Conservation (phyloP, 2,329 filamentous ascomycete species). For the Cordyceps militaris region DNA sequence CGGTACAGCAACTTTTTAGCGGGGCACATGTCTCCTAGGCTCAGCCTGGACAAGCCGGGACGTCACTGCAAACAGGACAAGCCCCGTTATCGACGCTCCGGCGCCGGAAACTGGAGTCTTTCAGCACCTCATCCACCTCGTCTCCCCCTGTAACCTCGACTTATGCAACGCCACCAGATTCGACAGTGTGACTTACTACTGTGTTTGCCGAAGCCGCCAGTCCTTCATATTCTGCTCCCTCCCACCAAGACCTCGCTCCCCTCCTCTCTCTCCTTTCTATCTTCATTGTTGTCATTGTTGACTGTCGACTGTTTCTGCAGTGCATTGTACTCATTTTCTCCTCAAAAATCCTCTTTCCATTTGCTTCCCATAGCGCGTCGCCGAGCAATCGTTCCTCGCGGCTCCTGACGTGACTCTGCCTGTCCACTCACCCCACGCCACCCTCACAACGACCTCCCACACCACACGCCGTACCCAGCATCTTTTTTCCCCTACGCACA, state of each 20-base stretch:
- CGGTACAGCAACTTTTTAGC: not conserved
- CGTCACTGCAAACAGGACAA: not conserved
- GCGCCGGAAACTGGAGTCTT: conserved; percentile 8
- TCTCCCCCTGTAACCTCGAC: conserved; percentile 6
- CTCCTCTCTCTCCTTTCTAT: conserved; percentile 14
- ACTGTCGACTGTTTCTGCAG: not conserved
- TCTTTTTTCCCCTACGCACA: conserved; percentile 14
- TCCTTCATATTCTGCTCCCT: conserved; percentile 13
- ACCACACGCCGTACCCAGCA: not conserved
- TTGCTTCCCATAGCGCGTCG: not conserved
- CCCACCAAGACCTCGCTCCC: conserved; percentile 13
- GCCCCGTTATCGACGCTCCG: conserved; percentile 8
- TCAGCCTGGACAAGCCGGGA: too few relatives aligned
- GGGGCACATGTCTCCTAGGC: not conserved
- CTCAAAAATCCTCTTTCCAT: not conserved
- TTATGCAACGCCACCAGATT: conserved; percentile 14
- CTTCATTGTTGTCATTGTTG: conserved; percentile 6
- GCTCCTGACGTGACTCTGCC: not conserved
- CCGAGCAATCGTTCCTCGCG: not conserved
- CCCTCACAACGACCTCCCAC: not conserved
- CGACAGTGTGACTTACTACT: conserved; percentile 11
- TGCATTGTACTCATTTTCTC: not conserved
- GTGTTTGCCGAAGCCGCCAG: conserved; percentile 2
- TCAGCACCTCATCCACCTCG: not conserved
- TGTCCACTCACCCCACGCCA: not conserved